Evolutionary conservation across 768 basidiomycete genomes (phyloP).

Genomic region (Mycena olivaceomarginata): DNA sequence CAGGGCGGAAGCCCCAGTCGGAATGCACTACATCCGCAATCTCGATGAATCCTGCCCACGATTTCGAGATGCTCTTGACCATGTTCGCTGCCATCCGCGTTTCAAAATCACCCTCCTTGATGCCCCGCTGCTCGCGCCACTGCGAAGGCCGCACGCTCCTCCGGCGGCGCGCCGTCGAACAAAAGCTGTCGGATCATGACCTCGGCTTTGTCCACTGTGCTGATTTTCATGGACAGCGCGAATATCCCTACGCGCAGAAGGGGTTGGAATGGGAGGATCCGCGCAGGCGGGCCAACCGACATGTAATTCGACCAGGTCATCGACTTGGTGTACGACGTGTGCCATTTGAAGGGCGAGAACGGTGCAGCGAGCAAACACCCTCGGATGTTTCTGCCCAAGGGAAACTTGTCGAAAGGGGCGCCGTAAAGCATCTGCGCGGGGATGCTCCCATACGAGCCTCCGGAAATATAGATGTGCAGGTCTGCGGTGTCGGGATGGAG

Average conservation of each 20-base stretch:
- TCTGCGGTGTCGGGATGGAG: constrained; percentile 58
- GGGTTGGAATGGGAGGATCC: constrained; percentile 63
- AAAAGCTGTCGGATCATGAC: constrained; percentile 45
- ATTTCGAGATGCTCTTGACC: constrained; percentile 66
- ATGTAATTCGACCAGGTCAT: constrained; percentile 71
- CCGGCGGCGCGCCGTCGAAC: constrained; percentile 60
- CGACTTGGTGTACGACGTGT: constrained; percentile 64
- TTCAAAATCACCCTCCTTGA: constrained; percentile 66
- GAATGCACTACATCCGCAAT: constrained; percentile 64
- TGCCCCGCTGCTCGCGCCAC: constrained; percentile 64
- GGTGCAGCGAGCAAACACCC: constrained; percentile 70
- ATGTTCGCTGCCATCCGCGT: constrained; percentile 63
- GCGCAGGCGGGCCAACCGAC: constrained; percentile 64
- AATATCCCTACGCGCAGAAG: constrained; percentile 47
- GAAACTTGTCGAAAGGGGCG: constrained; percentile 69
- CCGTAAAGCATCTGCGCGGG: constrained; percentile 76
- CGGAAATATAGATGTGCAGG: constrained; percentile 64
- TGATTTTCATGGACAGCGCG: neutral
- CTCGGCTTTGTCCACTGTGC: neutral
- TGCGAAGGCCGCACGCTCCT: constrained; percentile 61
- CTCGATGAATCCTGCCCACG: constrained; percentile 73
- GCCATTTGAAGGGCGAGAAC: constrained; percentile 66
- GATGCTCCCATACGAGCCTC: constrained; percentile 73
- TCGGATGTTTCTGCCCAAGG: constrained; percentile 64
- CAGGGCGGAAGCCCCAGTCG: constrained; percentile 70